phyloP scores from a whole-genome alignment of 176 grass and related monocot species.

The Zea mays region DNA sequence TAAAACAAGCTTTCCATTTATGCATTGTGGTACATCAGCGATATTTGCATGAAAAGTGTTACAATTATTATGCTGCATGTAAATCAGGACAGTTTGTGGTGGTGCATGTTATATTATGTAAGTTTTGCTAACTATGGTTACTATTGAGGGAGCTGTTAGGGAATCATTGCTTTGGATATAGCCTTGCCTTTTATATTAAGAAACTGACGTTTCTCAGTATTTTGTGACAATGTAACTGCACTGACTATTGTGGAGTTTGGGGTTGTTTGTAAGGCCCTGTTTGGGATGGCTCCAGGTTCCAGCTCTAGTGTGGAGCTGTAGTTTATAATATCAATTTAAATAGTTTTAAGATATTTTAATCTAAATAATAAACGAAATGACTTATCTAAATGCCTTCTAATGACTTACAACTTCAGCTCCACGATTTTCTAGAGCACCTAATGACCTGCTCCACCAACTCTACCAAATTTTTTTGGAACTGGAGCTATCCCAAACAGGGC shows the following conservation, averaged over 20 bases:
- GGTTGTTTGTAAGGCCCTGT: background rate
- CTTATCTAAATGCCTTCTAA: no score
- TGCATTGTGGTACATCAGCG: background rate
- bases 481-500: no score
- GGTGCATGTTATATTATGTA: background rate
- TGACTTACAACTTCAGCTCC: no score
- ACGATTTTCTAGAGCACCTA: no score
- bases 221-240: background rate
- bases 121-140: background rate
- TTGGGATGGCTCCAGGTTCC: no score
- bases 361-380: no score
- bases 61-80: slow-evolving; percentile 14
- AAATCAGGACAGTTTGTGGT: background rate
- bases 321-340: no score
- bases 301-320: no score
- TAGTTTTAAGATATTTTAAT: no score
- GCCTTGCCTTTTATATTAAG: slow-evolving; percentile 1
- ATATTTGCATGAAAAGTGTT: background rate
- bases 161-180: slow-evolving; percentile 21
- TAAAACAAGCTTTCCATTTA: background rate
- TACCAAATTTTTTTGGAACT: no score
- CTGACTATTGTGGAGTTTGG: background rate
- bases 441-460: no score
- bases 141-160: background rate
- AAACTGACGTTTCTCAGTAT: slow-evolving; percentile 1